Base-by-base conservation (phyloP, 1,284 basidiomycete genomes). In the Tylopilus sp. region DNA sequence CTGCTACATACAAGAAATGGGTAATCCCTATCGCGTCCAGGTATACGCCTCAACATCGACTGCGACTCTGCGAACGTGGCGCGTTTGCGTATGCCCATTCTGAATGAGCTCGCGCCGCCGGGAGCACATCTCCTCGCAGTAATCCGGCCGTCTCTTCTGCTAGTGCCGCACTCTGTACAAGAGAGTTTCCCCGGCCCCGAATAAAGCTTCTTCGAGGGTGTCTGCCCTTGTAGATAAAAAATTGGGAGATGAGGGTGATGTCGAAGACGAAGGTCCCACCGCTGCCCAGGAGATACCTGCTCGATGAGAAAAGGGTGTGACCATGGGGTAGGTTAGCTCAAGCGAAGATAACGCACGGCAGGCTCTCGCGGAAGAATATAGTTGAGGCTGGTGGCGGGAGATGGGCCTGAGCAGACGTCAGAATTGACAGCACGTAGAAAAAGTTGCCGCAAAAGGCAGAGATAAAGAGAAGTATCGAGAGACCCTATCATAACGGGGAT, bases 381-480 rank as follows among this genome's bases (percentile, higher is more conserved):
- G 75, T 72, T 11, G 85, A 77, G 57, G 73, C 71, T 8, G 77
- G 76, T 28, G 76, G 74, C 17, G 86, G 78, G 30, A 75, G 68
- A 48, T 65, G 68, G 46, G 81, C 72, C 46, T 76, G 73, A 3
- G 83, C 80, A 38, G 83, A 85, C 11, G 79, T 75, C 24, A 94
- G 66, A 59, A 95, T 88, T 6, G 91, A 94, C 38, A 84, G 67
- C 48, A 94, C 92, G 65, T 96, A 96, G 64, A 94, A 91, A 9
- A 81, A 70, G 69, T 96, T 97, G 51, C 93, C 94, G 30, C 90
- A 71, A 67, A 96, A 96, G 5, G 94, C 94, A 64, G 88, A 92
- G 40, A 94, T 67, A 67, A 97, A 97, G 18, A 97, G 77, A 63
- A 85, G 85, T 69, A 96, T 87, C n/a, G 93, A 94, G 37, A 97